Evolutionary conservation across 1,284 basidiomycete genomes (phyloP), one percentile per base, ranked within the genome.

Genomic region (Boletus semigastroideus): DNA sequence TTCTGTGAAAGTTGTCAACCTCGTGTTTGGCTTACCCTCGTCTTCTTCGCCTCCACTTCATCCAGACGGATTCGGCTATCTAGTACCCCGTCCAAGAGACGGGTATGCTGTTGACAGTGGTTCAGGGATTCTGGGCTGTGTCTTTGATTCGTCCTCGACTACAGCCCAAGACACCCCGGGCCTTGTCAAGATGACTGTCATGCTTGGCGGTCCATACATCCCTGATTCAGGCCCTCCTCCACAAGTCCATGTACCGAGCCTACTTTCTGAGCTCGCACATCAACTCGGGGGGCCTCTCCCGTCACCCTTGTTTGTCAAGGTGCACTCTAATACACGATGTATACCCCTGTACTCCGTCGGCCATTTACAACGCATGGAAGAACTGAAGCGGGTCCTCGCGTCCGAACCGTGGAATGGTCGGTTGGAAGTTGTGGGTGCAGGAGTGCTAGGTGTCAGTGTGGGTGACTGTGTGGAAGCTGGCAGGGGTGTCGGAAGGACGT

Each of bases 11-110:
- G 82, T 92, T 45, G 67, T 90, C 60, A 89, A 91, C 72, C 71
- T 94, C 62, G 74, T 92, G 66, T 84, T 94, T 77, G 76, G 82
- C 30, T 66, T 72, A 6, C 73, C 78, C 20, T 77, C 79, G 7
- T 64, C 69, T 10, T 58, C 56, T 48, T 58, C 56, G 22, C 65
- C 64, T 34, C 69, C 69, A 7, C 76, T 90, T 30, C 87, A 92
- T 62, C 91, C 91, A 0, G 74, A 80, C 13, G 96, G 95, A 0
- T 98, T 98, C 69, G 96, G 96, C 2, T 98, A 96, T 73, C 86
- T 99, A 58, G 81, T 97, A 48, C 94, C 95, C 0, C 87, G 94
- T 8, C 83, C 88, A 0, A 58, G 46, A 51, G 72, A 62, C 30
- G 86, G 69, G 13, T 82, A 83, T 66, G 71, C 64, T 63, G 55